A percentile compares a stretch with the other conserved stretches of the same genome.
Conservation (phyloP, 257 asterid genomes). For the Solanum habrochaites region DNA sequence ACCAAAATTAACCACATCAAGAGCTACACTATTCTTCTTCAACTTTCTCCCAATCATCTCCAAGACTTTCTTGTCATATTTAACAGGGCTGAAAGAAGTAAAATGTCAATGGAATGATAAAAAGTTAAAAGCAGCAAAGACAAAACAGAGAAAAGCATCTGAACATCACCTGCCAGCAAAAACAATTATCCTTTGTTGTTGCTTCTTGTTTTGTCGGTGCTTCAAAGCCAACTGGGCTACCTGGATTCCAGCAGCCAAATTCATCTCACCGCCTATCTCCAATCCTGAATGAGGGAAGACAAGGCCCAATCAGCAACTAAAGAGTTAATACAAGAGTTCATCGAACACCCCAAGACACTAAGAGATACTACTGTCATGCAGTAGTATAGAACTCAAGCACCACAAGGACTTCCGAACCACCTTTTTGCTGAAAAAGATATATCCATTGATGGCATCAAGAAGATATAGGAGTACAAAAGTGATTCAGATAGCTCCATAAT, state of each 20-base stretch:
- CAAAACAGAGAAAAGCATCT: background rate
- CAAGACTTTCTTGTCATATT: conserved; percentile 76
- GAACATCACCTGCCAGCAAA: conserved; percentile 78
- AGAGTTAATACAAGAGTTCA: background rate
- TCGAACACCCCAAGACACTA: background rate
- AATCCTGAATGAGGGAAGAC: conserved; percentile 34
- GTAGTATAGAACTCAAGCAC: background rate
- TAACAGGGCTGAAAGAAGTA: conserved; percentile 63
- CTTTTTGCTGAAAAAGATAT: background rate
- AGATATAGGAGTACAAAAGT: background rate
- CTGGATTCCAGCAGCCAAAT: conserved; percentile 92
- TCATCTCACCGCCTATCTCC: conserved; percentile 90
- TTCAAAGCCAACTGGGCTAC: conserved; percentile 96
- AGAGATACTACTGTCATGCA: background rate
- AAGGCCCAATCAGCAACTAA: background rate
- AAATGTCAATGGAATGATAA: background rate
- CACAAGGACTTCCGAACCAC: background rate
- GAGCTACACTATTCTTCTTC: conserved; percentile 95
- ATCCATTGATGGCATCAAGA: background rate
- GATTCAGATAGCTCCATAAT: background rate
- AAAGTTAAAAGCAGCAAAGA: background rate
- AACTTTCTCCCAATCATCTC: conserved; percentile 89
- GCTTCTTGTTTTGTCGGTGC: conserved; percentile 98
- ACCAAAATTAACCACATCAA: conserved; percentile 93
- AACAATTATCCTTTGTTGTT: conserved; percentile 90